Evolutionary conservation across 148 eudicot genomes (phyloP).

Genomic region (Suaeda aralocaspica): DNA sequence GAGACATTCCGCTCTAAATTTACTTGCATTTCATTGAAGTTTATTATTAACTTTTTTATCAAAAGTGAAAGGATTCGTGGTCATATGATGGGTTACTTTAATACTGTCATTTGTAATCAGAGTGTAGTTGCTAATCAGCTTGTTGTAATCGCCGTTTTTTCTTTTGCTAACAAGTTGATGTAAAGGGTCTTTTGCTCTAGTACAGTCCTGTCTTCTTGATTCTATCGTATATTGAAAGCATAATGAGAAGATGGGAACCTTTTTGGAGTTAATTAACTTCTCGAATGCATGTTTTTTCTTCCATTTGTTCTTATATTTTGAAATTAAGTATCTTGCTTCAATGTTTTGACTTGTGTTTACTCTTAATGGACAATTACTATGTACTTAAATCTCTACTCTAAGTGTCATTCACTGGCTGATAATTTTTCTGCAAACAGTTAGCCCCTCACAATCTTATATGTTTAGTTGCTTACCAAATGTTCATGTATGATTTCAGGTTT

Average conservation of each 20-base stretch:
- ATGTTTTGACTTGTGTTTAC: background rate
- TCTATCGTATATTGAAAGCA: background rate
- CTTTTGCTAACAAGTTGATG: background rate
- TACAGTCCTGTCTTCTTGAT: background rate
- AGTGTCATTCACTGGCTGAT: background rate
- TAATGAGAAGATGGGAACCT: background rate
- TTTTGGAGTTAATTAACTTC: background rate
- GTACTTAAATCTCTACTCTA: too few species aligned
- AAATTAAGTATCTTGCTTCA: background rate
- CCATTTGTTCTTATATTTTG: background rate
- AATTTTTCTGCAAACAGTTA: background rate
- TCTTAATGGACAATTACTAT: background rate
- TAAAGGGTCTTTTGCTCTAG: background rate
- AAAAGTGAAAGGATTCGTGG: background rate
- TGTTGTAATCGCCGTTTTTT: background rate
- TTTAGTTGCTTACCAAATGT: background rate
- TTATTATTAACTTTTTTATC: background rate
- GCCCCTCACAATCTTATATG: background rate
- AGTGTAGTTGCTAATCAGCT: background rate
- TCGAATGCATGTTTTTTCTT: background rate
- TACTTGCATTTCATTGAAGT: background rate
- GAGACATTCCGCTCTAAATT: background rate
- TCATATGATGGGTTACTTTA: background rate
- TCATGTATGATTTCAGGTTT: conserved; percentile 47
- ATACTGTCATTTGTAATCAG: background rate